Conservation (phyloP, 1,139 yeast species). For the Pichia sp. region DNA sequence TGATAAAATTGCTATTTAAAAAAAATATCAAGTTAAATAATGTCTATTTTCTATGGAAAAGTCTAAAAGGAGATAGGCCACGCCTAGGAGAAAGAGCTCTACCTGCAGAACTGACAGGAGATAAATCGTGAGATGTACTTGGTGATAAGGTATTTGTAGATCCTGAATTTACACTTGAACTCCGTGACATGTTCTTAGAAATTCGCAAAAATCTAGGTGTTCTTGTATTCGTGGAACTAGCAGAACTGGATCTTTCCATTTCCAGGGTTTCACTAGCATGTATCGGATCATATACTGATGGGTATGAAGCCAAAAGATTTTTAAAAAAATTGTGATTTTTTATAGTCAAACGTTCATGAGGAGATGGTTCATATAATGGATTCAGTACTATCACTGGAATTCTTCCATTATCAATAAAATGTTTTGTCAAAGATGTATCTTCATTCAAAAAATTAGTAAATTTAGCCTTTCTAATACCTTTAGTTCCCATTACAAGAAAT, state of each 20-base stretch:
- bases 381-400: constrained; percentile 67
- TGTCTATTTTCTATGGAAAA: constrained; percentile 6
- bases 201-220: constrained; percentile 25
- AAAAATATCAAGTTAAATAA: no score
- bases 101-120: constrained; percentile 19
- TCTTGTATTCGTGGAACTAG: no score
- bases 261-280: constrained; percentile 4
- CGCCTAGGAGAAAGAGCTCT: constrained; percentile 14
- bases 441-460: constrained; percentile 41
- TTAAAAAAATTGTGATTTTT: not conserved
- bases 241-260: constrained; percentile 15
- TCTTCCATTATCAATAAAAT: constrained; percentile 59
- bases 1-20: no score
- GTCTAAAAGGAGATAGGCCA: constrained; percentile 27
- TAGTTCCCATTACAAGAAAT: constrained; percentile 60
- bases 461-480: constrained; percentile 38
- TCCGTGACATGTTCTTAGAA: constrained; percentile 14
- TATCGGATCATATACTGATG: constrained; percentile 16
- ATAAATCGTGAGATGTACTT: constrained; percentile 1
- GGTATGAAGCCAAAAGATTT: constrained; percentile 17
- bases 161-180: constrained; percentile 15
- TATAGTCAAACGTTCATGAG: not conserved
- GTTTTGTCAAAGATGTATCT: constrained; percentile 46
- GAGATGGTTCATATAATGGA: constrained; percentile 38
- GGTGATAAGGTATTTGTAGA: constrained; percentile 3